Percentiles rank a stretch among this genome's conserved stretches.
Evolutionary conservation across 192 early-diverging fungal genomes (phyloP).

Genomic region (Glomus cerebriforme): DNA sequence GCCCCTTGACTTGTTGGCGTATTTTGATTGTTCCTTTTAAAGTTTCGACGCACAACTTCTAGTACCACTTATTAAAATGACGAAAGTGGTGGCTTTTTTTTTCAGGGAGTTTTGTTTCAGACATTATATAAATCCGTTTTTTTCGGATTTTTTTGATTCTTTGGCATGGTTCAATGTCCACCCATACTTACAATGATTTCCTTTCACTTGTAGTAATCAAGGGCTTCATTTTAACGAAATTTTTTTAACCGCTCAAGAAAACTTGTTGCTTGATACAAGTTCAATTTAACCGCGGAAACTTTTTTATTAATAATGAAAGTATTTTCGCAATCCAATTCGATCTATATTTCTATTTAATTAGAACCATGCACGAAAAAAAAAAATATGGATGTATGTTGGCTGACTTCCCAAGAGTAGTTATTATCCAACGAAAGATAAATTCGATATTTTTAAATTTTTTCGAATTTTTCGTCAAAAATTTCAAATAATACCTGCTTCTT

Average conservation of each 20-base stretch:
- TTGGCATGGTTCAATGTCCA: neutral
- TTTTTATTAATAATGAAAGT: neutral
- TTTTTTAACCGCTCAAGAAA: neutral
- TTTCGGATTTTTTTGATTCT: neutral
- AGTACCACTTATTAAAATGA: too few relatives aligned
- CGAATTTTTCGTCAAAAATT: neutral
- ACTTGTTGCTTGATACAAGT: neutral
- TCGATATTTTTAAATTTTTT: too few relatives aligned
- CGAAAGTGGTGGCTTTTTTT: neutral
- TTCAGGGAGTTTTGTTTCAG: neutral
- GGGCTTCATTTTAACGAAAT: neutral
- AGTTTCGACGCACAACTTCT: neutral
- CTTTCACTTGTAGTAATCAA: neutral
- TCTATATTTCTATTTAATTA: neutral
- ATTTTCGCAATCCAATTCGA: neutral
- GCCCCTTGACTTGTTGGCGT: neutral
- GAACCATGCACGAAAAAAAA: neutral
- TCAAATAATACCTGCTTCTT: neutral
- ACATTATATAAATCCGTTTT: neutral
- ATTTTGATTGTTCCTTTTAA: neutral
- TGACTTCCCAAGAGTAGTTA: neutral
- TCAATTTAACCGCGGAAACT: neutral
- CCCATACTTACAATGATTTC: neutral
- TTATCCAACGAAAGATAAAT: neutral
- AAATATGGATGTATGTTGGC: neutral